Percentiles rank a stretch among this genome's conserved stretches.
Conservation (phyloP, 345 rosid species). For the Citrus sp. region DNA sequence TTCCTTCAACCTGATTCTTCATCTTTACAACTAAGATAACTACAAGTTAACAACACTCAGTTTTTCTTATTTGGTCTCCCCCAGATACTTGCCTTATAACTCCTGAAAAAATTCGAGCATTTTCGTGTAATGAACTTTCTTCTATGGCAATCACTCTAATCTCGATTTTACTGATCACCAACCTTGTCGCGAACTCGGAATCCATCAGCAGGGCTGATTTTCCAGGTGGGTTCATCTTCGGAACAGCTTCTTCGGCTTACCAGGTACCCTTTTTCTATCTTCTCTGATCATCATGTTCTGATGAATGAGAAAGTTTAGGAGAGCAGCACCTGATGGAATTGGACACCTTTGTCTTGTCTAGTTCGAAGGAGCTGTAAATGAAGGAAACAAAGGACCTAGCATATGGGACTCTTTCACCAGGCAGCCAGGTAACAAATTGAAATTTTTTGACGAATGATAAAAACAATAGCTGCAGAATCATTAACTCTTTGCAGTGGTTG, state of each 20-base stretch:
- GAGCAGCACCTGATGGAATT: background rate
- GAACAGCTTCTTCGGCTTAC: conserved; percentile 93
- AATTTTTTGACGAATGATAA: background rate
- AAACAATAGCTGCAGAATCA: background rate
- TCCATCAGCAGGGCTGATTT: conserved; percentile 64
- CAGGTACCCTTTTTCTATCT: conserved; percentile 43
- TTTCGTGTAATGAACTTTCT: background rate
- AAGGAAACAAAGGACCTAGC: conserved; percentile 89
- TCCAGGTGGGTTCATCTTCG: conserved; percentile 71
- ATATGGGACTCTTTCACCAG: conserved; percentile 87
- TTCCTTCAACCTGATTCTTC: conserved; percentile 18
- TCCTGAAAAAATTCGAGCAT: background rate
- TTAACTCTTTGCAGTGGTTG: background rate
- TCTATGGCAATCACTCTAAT: conserved; percentile 24
- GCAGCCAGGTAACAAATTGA: conserved; percentile 50
- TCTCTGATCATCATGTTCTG: background rate
- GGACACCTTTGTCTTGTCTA: conserved; percentile 10
- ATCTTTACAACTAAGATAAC: conserved; percentile 24
- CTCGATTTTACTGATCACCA: conserved; percentile 6
- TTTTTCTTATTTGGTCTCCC: background rate
- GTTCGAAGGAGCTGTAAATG: conserved; percentile 90
- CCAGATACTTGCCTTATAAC: background rate
- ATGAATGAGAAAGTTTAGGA: background rate
- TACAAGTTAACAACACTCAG: background rate
- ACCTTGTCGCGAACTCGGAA: conserved; percentile 30